phyloP scores from a whole-genome alignment of 2,329 filamentous ascomycete genomes.

The Cercospora canescens region DNA sequence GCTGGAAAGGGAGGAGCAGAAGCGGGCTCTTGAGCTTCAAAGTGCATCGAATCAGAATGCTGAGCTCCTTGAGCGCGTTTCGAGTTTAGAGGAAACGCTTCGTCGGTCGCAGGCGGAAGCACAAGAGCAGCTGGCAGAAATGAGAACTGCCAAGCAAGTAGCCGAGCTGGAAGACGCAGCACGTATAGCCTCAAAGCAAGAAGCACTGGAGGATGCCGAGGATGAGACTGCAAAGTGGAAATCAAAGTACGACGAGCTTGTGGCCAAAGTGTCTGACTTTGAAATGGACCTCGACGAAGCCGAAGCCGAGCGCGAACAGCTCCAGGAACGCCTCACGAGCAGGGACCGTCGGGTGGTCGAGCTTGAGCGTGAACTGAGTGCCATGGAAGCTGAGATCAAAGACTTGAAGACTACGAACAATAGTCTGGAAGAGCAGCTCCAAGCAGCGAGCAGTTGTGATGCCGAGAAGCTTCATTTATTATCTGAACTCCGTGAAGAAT shows the following conservation, averaged over 20 bases:
- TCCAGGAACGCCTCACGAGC: conserved; percentile 5
- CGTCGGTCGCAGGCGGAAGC: conserved; percentile 29
- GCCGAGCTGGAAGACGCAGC: conserved; percentile 47
- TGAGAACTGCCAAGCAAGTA: conserved; percentile 45
- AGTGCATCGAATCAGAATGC: conserved; percentile 43
- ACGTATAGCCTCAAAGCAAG: conserved; percentile 46
- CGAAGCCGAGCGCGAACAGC: conserved; percentile 12
- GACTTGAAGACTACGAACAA: conserved; percentile 11
- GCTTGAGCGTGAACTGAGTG: conserved; percentile 6
- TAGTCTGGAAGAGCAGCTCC: conserved; percentile 20
- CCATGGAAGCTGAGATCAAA: not conserved
- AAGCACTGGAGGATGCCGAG: conserved; percentile 45
- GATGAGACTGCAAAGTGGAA: conserved; percentile 32
- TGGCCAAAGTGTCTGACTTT: conserved; percentile 8
- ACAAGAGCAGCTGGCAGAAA: conserved; percentile 38
- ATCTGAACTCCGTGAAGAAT: conserved; percentile 17
- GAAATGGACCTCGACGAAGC: conserved; percentile 14
- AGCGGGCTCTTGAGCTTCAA: conserved; percentile 40
- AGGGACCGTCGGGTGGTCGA: not conserved
- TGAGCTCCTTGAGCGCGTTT: conserved; percentile 42
- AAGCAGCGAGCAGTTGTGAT: conserved; percentile 7
- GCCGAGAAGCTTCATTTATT: conserved; percentile 13
- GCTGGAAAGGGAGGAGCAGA: conserved; percentile 43
- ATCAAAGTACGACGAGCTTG: conserved; percentile 14
- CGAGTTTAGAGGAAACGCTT: conserved; percentile 37